phyloP scores from a whole-genome alignment of 2,329 filamentous ascomycete genomes.

The Aureobasidium sp. region DNA sequence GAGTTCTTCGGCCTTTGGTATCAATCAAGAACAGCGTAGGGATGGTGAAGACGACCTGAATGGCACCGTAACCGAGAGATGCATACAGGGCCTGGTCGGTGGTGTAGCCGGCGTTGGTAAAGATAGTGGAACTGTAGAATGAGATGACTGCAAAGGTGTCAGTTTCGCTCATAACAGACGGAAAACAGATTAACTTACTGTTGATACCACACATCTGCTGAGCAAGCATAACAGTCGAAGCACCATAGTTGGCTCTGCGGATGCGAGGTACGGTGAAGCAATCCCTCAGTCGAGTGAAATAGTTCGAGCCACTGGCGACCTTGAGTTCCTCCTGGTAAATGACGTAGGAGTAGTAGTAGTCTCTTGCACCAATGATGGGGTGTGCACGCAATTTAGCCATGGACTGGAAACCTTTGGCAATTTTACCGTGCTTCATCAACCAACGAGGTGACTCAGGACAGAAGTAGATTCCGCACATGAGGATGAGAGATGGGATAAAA shows the following conservation, averaged over 20 bases:
- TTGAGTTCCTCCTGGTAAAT: constrained; percentile 19
- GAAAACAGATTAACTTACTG: background rate
- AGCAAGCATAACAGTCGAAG: constrained; percentile 23
- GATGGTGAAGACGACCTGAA: constrained; percentile 38
- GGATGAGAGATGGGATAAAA: constrained; percentile 36
- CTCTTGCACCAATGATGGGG: constrained; percentile 23
- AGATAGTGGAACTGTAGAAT: constrained; percentile 31
- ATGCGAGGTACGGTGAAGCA: constrained; percentile 41
- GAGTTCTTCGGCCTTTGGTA: constrained; percentile 35
- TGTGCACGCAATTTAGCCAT: constrained; percentile 30
- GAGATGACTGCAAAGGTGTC: constrained; percentile 13
- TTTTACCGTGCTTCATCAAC: constrained; percentile 41
- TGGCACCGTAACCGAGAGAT: constrained; percentile 37
- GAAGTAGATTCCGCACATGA: constrained; percentile 27
- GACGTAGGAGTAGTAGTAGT: constrained; percentile 22
- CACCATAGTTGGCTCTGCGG: constrained; percentile 29
- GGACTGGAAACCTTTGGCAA: constrained; percentile 33
- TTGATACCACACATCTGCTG: constrained; percentile 10
- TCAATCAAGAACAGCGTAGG: constrained; percentile 40
- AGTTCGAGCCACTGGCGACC: constrained; percentile 24
- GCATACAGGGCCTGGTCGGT: constrained; percentile 29
- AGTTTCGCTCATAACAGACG: constrained; percentile 1
- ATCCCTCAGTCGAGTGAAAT: constrained; percentile 37
- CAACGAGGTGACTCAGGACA: constrained; percentile 29
- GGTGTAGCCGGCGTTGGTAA: constrained; percentile 29